Conservation (phyloP, 768 basidiomycete genomes). For the Suillus subalutaceus region DNA sequence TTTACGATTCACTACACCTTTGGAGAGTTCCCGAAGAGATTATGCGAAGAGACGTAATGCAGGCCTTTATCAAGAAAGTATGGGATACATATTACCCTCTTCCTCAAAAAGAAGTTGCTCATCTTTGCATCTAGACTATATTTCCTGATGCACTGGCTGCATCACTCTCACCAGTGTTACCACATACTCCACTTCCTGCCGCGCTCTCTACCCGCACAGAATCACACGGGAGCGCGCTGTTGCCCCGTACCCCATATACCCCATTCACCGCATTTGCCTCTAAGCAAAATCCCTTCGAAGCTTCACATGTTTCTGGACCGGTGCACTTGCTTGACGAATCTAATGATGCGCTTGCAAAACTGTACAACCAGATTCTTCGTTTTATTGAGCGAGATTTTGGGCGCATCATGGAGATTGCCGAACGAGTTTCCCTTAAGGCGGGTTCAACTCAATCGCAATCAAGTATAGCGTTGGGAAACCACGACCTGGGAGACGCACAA, state of each 20-base stretch:
- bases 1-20: slow-evolving; percentile 78
- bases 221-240: slow-evolving; percentile 31
- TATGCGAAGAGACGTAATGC: slow-evolving; percentile 69
- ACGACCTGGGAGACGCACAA: slow-evolving; percentile 10
- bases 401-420: slow-evolving; percentile 76
- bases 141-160: slow-evolving; percentile 66
- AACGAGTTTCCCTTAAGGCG: slow-evolving; percentile 60
- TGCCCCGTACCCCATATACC: slow-evolving; percentile 59
- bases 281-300: slow-evolving; percentile 43
- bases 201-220: slow-evolving; percentile 14
- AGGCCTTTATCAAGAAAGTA: slow-evolving; percentile 79
- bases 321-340: slow-evolving; percentile 64
- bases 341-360: slow-evolving; percentile 67
- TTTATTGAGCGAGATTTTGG: slow-evolving; percentile 79
- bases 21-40: slow-evolving; percentile 92
- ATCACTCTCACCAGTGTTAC: slow-evolving; percentile 75
- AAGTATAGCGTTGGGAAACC: slow-evolving; percentile 8
- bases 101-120: slow-evolving; percentile 10
- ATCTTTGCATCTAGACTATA: slow-evolving; percentile 57
- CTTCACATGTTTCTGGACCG: slow-evolving; percentile 33
- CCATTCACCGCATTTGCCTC: slow-evolving; percentile 51
- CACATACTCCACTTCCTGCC: slow-evolving; percentile 66
- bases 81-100: slow-evolving; percentile 14
- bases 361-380: slow-evolving; percentile 82
- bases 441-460: slow-evolving; percentile 29